Base-by-base conservation (phyloP, 805 yeast species). In the Wickerhamomyces ciferrii region DNA sequence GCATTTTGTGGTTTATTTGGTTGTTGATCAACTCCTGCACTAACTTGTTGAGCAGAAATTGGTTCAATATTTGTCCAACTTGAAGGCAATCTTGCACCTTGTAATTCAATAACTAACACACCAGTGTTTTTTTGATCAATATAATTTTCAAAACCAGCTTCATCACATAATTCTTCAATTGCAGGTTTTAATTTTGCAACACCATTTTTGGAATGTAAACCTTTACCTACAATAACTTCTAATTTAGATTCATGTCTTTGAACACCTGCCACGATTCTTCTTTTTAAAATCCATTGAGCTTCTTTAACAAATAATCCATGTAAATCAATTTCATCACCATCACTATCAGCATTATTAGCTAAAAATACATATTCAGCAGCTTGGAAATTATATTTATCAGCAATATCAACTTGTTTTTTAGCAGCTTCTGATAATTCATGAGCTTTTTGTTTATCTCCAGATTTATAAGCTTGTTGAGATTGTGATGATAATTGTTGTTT, bases 301-400 rank as follows among this genome's bases (percentile, higher is more conserved):
- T 92, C 99, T 61, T 83, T 84, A 18, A 92, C 95, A 56, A 74
- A 91, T 27, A 92, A 69, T 0, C 99, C 99, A 64, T 92, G 99
- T 44, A 92, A 72, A 67, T 92, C 98, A 51, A 92, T 89, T 65
- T 92, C 98, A 63, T 88, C 84, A 21, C 74, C 73, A 29, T 77
- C 82, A n/a, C 92, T 83, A 59, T 91, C 97, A 36, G 87, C 78
- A 60, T 92, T 92, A 64, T 92, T 92, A 53, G 86, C 91, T 39
- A 83, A 71, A 63, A 92, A 92, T 1, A 87, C 96, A 59, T 83
- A 90, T 62, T 83, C 88, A 1, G 97, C 97, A 4, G 98, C 99
- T 63, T 82, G 79, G 18, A 72, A 68, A 65, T 91, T 91, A 61
- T 74, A 79, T 35, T 70, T 62, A 39, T 89, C 96, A 31, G 89